Percentiles rank a stretch among this genome's conserved stretches.
Conservation (phyloP, 108 stramenopile species). For the Nitzschia inconspicua region DNA sequence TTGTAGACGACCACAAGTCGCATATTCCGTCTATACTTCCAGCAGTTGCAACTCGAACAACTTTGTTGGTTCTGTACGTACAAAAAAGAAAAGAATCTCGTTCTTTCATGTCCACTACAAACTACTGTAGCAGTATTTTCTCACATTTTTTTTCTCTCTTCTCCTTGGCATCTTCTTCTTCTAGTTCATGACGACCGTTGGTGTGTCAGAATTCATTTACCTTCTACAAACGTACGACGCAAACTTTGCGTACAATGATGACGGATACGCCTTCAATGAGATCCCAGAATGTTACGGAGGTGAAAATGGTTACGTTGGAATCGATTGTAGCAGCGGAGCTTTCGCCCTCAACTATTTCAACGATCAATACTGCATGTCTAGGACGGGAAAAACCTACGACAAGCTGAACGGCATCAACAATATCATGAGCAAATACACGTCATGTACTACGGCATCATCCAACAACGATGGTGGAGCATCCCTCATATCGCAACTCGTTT, state of each 20-base stretch:
- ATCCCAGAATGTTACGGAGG: constrained; percentile 62
- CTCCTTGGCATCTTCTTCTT: neutral
- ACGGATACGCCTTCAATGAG: constrained; percentile 31
- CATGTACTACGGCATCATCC: constrained; percentile 8
- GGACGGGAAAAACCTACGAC: constrained; percentile 53
- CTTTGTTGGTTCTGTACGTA: constrained; percentile 75
- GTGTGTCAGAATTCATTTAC: constrained; percentile 69
- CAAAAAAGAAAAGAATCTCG: neutral
- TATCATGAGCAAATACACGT: constrained; percentile 46
- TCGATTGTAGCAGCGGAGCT: constrained; percentile 64
- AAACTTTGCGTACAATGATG: constrained; percentile 41
- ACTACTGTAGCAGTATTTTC: too few relatives aligned
- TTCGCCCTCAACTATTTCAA: constrained; percentile 69
- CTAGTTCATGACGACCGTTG: constrained; percentile 70
- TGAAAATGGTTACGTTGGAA: constrained; percentile 58
- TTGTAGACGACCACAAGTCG: constrained; percentile 77
- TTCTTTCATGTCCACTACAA: too few relatives aligned
- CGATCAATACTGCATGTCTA: constrained; percentile 69
- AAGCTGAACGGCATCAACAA: constrained; percentile 54
- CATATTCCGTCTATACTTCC: constrained; percentile 71
- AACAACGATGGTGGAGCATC: constrained; percentile 18
- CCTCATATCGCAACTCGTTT: constrained; percentile 45
- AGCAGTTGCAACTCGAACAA: constrained; percentile 45
- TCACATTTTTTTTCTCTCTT: constrained; percentile 4
- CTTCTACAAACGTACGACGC: constrained; percentile 50